Percentiles rank a stretch among this genome's conserved stretches.
phyloP scores from a whole-genome alignment of 2,329 filamentous ascomycete species.

The Xylariaceae sp. region DNA sequence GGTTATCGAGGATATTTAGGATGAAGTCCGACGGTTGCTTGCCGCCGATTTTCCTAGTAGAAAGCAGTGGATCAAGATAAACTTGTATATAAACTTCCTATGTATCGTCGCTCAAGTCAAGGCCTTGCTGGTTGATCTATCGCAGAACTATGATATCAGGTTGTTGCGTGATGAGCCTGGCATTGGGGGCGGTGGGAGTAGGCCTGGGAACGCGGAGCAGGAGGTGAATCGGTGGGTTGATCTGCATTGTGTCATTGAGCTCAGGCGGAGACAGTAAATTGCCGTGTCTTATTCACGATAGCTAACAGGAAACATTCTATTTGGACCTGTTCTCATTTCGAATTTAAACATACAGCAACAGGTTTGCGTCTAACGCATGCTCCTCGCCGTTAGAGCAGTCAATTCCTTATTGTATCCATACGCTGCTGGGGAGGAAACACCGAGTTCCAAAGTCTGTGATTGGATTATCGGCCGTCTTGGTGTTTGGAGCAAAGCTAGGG shows the following conservation, averaged over 20 bases:
- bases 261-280: background rate
- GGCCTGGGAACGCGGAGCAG: background rate
- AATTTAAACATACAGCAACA: too few species aligned
- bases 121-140: slow-evolving; percentile 1
- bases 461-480: too few species aligned
- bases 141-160: slow-evolving; percentile 4
- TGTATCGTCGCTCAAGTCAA: slow-evolving; percentile 45
- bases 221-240: background rate
- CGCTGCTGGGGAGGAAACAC: too few species aligned
- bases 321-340: too few species aligned
- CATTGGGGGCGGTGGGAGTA: slow-evolving; percentile 5
- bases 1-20: background rate
- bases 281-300: too few species aligned
- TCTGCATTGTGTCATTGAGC: slow-evolving; percentile 2
- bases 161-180: background rate
- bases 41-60: background rate
- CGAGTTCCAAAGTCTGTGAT: too few species aligned
- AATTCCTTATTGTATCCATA: too few species aligned
- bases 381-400: too few species aligned
- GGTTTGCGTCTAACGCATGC: too few species aligned
- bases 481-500: too few species aligned
- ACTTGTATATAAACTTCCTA: slow-evolving; percentile 40
- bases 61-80: slow-evolving; percentile 44
- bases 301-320: too few species aligned
- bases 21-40: background rate